phyloP scores from a whole-genome alignment of 441 rosid genomes.

The Croton laevigatus region DNA sequence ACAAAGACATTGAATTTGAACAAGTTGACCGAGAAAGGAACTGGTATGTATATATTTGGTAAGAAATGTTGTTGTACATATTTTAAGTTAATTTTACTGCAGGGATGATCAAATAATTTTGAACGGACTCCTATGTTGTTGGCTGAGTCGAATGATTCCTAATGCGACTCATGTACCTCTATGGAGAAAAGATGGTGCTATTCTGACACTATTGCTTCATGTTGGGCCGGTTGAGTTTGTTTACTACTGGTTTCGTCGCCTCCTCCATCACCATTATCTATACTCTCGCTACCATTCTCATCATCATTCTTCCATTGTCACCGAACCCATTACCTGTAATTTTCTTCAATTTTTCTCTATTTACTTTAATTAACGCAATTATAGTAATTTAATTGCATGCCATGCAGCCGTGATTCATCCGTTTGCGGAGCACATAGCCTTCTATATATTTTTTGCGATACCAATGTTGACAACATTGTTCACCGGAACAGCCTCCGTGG shows the following conservation, averaged over 20 bases:
- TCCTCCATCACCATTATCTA: conserved; percentile 57
- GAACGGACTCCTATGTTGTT: conserved; percentile 34
- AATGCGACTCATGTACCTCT: conserved; percentile 27
- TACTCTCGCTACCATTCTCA: conserved; percentile 76
- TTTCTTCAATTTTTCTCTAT: neutral
- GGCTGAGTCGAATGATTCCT: neutral
- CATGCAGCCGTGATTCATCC: conserved; percentile 75
- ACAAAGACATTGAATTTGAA: conserved; percentile 72
- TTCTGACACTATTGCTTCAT: conserved; percentile 39
- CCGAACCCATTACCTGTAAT: conserved; percentile 64
- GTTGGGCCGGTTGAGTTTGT: conserved; percentile 55
- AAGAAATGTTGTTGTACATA: too few species aligned
- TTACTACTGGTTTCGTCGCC: conserved; percentile 64
- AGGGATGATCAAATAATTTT: conserved; percentile 60
- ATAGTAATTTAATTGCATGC: conserved; percentile 10
- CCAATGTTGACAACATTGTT: conserved; percentile 31
- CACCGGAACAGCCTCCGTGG: conserved; percentile 32
- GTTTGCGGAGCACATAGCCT: conserved; percentile 59
- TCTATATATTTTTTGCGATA: conserved; percentile 44
- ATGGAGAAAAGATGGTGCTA: conserved; percentile 47
- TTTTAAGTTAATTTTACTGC: neutral
- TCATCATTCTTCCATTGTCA: conserved; percentile 61
- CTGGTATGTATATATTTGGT: conserved; percentile 33
- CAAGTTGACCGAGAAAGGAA: conserved; percentile 79
- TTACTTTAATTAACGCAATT: too few species aligned